These are phyloP conservation scores for Daldinia caldariorum DNA, from an alignment of 495 filamentous ascomycete species.

Conservation along the genomic window DNA sequence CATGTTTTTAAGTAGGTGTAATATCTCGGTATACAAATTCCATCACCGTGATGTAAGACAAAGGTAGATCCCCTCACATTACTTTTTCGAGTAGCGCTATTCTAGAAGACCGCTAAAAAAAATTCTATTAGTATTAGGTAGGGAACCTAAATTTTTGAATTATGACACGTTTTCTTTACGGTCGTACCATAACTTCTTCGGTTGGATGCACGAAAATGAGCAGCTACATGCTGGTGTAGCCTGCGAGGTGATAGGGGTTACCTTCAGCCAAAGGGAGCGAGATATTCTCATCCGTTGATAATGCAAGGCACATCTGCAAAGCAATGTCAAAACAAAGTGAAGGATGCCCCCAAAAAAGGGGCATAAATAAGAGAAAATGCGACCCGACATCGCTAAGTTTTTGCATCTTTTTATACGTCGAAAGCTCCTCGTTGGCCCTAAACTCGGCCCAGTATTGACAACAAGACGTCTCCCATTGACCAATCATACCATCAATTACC, in stretches of 20 bases:
- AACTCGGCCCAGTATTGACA: slow-evolving; percentile 24
- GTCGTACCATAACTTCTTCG: not conserved
- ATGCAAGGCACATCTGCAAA: not conserved
- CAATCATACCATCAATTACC: slow-evolving; percentile 39
- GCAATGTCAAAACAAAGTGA: not conserved
- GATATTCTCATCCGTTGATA: not conserved
- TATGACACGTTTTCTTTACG: not conserved
- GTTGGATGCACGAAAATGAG: not conserved
- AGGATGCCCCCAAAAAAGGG: not conserved
- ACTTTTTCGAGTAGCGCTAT: not conserved
- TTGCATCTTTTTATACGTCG: not conserved
- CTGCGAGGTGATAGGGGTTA: not conserved
- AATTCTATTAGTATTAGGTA: not conserved
- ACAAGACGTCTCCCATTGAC: slow-evolving; percentile 26
- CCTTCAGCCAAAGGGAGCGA: not conserved
- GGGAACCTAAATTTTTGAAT: not conserved
- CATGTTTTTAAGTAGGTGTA: slow-evolving; percentile 2
- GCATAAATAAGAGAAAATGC: not conserved
- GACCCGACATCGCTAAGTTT: slow-evolving; percentile 38
- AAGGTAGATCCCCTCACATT: not conserved
- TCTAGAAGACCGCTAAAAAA: not conserved
- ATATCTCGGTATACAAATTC: slow-evolving; percentile 18
- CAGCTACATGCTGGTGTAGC: not conserved
- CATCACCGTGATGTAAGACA: slow-evolving; percentile 4
- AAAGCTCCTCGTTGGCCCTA: slow-evolving; percentile 20